Base-by-base conservation (phyloP, 139 green algal species). In the Pycnococcus provasolii region DNA sequence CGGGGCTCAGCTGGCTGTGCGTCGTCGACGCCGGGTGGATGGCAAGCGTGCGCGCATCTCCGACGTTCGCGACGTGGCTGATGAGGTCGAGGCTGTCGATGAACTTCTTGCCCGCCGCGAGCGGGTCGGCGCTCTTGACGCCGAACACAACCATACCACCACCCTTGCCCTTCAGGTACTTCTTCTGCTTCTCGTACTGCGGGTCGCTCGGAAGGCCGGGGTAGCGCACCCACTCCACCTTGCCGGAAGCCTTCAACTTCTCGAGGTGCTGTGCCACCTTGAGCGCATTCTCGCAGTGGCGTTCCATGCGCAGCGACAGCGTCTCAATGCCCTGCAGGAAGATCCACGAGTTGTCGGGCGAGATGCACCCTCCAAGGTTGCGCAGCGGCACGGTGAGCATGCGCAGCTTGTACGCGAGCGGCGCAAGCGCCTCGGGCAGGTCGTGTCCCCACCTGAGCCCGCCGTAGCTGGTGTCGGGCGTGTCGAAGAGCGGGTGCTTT, bases 311-410 rank as follows among this genome's bases (percentile, higher is more conserved):
- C 39, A 68, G 61, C 4, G 61, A 55, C 45, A 68, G 61, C 15
- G 61, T 68, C 61, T 68, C 61, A n/a, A 68, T 58, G 61, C 61
- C 61, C 15, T 68, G 61, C 9, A 68, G 44, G 61, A 68, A 64
- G 37, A 64, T 64, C 58, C 58, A 64, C 41, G 58, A 46, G 58
- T 64, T 64, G 39, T 64, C 58, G 4, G 58, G 58, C 6, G 41
- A 51, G 26, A 50, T 46, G 58, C 26, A 46, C 4, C 37, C 58
- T 5, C 58, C 58, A 40, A 64, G n/a, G 42, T 64, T 64, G 4
- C 58, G 5, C n/a, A 64, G 58, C 58, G 58, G 26, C 26, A 64
- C 58, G 58, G 58, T 64, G 58, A 64, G 58, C 58, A 64, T 64
- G 5, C 58, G 8, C 9, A 64, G 58, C 58, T 64, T 64, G 58